These are phyloP conservation scores for Aegle marmelos DNA, from an alignment of 345 rosid genomes.

Conservation along the genomic window DNA sequence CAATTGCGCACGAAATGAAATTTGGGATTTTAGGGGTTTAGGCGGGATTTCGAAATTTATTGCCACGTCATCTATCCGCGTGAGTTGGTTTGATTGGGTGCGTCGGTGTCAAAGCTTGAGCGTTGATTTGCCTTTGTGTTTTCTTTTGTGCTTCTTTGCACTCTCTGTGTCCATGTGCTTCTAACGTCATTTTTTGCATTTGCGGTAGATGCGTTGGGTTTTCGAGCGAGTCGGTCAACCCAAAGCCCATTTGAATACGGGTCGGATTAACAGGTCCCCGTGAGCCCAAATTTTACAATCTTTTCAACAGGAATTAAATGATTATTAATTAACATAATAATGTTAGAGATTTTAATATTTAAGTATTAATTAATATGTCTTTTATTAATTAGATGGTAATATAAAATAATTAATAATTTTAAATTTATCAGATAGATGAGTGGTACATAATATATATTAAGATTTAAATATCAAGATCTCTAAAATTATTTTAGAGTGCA, in stretches of 20 bases:
- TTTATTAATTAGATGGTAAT: too few relatives aligned
- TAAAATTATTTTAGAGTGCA: too few relatives aligned
- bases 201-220: background rate
- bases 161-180: conserved; percentile 22
- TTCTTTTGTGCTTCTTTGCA: conserved; percentile 61
- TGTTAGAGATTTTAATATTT: too few relatives aligned
- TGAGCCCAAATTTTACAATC: background rate
- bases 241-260: background rate
- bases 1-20: conserved; percentile 74
- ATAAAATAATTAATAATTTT: too few relatives aligned
- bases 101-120: conserved; percentile 23
- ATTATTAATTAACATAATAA: too few relatives aligned
- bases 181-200: conserved; percentile 6
- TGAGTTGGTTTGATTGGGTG: conserved; percentile 23
- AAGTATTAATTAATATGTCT: too few relatives aligned
- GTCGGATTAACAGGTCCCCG: background rate
- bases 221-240: background rate
- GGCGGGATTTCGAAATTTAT: conserved; percentile 69
- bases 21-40: conserved; percentile 46
- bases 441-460: too few relatives aligned
- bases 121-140: conserved; percentile 34
- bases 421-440: too few relatives aligned
- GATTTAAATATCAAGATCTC: too few relatives aligned
- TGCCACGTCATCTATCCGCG: conserved; percentile 74
- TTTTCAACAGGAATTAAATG: too few relatives aligned